Evolutionary conservation across 2,329 filamentous ascomycete species (phyloP), one percentile per base, ranked within the genome.

Genomic region (Diaporthe helianthi): DNA sequence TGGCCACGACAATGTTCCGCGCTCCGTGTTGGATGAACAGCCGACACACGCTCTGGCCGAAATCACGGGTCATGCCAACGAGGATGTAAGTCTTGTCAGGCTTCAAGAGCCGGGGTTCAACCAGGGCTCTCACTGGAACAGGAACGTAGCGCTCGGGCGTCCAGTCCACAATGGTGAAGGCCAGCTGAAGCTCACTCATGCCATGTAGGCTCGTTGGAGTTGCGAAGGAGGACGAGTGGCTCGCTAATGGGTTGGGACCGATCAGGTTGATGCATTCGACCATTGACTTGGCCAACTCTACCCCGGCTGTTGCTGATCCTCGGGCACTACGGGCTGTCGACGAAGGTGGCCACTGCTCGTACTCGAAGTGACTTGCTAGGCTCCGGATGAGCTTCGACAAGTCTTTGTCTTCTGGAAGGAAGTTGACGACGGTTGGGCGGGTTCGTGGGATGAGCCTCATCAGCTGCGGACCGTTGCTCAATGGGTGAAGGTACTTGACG

Each of bases 1-100:
- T 83, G 19, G 78, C 78, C 4, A 83, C 71, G 0, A 83, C 77
- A 46, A 84, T 75, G 71, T 82, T 69, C 0, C 78, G 74, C 0
- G 82, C 82, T 0, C 82, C 82, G 5, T 79, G 76, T 13, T 76
- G 53, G 2, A 79, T 72, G 29, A 84, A 76, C 0, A 83, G 74
- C 1, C 76, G 76, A 69, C 79, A 80, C n/a, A 84, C 69, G 60
- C 80, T 83, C 72, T 83, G 82, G 15, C 81, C 82, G 19, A 83
- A 75, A 68, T 83, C 82, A n/a, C 80, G 78, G 0, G 81, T 83
- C 52, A 83, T 72, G 9, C 82, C 82, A 9, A 80, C 73, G 0
- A 84, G 71, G 13, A 82, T 65, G 66, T 84, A 83, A 0, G 81
- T 82, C 69, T 77, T 79, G 65, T 78, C 51, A 0, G 75, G 72